These are phyloP conservation scores for Aegilops longissima DNA, from an alignment of 176 grass and related monocot genomes.

Conservation along the genomic window DNA sequence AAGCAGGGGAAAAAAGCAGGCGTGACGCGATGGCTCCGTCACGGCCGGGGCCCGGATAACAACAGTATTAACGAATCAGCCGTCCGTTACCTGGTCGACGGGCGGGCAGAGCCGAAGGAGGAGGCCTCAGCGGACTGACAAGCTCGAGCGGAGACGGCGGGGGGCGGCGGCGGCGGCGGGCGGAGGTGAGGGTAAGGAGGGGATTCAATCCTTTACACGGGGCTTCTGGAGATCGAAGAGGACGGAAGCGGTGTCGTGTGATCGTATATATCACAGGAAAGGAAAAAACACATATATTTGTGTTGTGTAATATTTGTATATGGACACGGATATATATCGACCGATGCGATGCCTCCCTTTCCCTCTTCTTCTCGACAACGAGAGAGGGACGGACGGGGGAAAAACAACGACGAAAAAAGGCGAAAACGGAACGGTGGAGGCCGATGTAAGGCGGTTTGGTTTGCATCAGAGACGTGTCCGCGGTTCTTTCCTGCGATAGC, in stretches of 20 bases:
- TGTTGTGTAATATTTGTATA: not conserved
- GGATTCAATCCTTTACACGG: not conserved
- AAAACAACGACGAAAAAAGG: not conserved
- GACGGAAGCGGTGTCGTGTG: slow-evolving; percentile 7
- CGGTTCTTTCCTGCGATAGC: slow-evolving; percentile 50
- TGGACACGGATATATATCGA: slow-evolving; percentile 2
- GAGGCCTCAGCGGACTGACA: too few species aligned
- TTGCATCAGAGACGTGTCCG: slow-evolving; percentile 62
- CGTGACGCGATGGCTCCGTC: not conserved
- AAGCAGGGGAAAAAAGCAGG: not conserved
- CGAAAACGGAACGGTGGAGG: slow-evolving; percentile 28
- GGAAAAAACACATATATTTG: not conserved
- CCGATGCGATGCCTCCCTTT: not conserved
- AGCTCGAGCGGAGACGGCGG: too few species aligned
- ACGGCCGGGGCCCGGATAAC: too few species aligned
- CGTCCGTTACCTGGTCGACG: not conserved
- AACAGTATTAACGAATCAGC: not conserved
- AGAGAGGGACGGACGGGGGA: not conserved
- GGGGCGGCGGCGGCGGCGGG: too few species aligned
- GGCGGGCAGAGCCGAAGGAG: too few species aligned
- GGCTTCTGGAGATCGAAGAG: slow-evolving; percentile 48
- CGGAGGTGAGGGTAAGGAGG: not conserved
- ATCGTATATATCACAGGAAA: slow-evolving; percentile 30
- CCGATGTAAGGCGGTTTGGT: slow-evolving; percentile 49
- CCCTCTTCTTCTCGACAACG: not conserved